phyloP scores from a whole-genome alignment of 331 rosid genomes.

The Rhamnella rubrinervis region DNA sequence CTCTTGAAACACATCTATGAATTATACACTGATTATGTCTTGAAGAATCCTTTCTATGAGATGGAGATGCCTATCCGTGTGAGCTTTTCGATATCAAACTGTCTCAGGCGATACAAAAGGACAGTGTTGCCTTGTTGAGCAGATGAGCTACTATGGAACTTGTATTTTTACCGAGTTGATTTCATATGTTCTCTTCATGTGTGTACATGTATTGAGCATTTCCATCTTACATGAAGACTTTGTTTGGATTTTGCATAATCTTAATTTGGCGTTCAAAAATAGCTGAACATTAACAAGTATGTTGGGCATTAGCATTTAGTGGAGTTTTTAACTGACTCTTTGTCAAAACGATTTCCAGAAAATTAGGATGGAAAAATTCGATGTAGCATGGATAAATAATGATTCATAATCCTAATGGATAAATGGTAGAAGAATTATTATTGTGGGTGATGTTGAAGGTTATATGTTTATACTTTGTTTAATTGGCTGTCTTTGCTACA shows the following conservation, averaged over 20 bases:
- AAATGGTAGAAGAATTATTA: too few species aligned
- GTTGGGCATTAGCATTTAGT: neutral
- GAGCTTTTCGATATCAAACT: slow-evolving; percentile 86
- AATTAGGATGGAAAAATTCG: too few species aligned
- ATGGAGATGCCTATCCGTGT: slow-evolving; percentile 95
- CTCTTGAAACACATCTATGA: slow-evolving; percentile 73
- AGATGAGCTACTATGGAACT: slow-evolving; percentile 34
- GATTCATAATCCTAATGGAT: too few species aligned
- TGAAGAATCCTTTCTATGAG: slow-evolving; percentile 97
- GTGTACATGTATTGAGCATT: too few species aligned
- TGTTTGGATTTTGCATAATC: neutral
- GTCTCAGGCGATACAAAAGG: slow-evolving; percentile 79
- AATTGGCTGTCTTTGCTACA: too few species aligned
- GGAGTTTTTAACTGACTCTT: too few species aligned
- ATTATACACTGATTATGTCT: slow-evolving; percentile 79
- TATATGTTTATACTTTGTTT: too few species aligned
- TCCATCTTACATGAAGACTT: neutral
- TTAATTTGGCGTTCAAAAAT: neutral
- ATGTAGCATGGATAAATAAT: too few species aligned
- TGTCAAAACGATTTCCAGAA: too few species aligned
- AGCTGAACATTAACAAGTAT: neutral
- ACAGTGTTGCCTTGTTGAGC: slow-evolving; percentile 72
- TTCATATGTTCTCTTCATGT: too few species aligned
- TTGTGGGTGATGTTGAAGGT: too few species aligned
- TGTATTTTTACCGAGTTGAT: neutral